These are phyloP conservation scores for Phytopythium montanum DNA, from an alignment of 352 stramenopile genomes.

Conservation along the genomic window DNA sequence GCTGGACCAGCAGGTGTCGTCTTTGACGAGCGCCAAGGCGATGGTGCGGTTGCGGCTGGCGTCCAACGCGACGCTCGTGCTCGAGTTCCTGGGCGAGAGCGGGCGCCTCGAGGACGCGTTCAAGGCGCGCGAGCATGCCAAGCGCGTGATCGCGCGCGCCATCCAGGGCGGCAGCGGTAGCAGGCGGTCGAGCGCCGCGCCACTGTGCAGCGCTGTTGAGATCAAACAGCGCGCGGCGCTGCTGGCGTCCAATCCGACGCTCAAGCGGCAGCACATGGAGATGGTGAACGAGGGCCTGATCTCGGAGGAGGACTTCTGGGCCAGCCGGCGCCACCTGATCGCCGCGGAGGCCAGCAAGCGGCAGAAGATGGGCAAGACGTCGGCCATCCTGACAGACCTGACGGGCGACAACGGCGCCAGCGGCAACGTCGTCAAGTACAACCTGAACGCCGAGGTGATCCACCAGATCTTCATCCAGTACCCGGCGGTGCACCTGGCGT, in stretches of 20 bases:
- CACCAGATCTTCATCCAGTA: conserved; percentile 91
- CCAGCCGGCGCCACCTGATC: conserved; percentile 78
- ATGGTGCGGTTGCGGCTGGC: conserved; percentile 78
- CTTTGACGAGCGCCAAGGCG: conserved; percentile 60
- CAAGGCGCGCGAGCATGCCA: conserved; percentile 60
- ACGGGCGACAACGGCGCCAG: conserved; percentile 62
- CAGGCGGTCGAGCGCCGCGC: conserved; percentile 32
- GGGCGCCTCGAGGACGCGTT: conserved; percentile 63
- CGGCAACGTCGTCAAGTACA: conserved; percentile 87
- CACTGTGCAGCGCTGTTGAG: conserved; percentile 69
- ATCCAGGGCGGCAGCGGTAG: conserved; percentile 46
- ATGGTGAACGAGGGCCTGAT: conserved; percentile 88
- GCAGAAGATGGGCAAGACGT: conserved; percentile 84
- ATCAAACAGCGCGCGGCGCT: conserved; percentile 83
- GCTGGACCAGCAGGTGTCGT: conserved; percentile 83
- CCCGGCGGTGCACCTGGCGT: conserved; percentile 80
- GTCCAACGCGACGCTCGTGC: conserved; percentile 58
- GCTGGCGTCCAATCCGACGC: conserved; percentile 62
- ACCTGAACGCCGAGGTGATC: conserved; percentile 86
- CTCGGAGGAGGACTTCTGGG: conserved; percentile 85
- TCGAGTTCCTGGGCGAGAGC: conserved; percentile 59
- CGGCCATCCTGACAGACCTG: conserved; percentile 78
- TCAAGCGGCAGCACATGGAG: conserved; percentile 84
- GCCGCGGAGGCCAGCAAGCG: conserved; percentile 80
- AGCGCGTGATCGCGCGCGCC: conserved; percentile 56